A percentile compares a stretch with the other conserved stretches of the same genome.
phyloP scores from a whole-genome alignment of 176 grass and related monocot species.

The Aegilops sharonensis region DNA sequence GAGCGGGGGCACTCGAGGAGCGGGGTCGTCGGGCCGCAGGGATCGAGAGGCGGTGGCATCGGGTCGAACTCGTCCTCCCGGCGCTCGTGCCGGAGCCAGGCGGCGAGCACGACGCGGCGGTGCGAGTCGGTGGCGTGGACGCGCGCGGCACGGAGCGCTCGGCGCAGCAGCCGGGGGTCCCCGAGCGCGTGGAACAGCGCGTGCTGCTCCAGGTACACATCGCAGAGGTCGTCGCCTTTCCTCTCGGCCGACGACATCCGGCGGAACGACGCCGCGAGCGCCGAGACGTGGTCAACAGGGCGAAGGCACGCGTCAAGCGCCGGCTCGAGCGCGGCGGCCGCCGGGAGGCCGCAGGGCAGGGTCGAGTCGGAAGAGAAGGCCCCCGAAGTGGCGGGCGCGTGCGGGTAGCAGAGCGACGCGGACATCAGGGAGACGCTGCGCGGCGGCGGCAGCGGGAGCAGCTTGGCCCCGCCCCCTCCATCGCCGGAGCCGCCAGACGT shows the following conservation, averaged over 20 bases:
- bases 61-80: constrained; percentile 86
- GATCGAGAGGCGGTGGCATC: constrained; percentile 39
- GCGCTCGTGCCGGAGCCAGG: constrained; percentile 87
- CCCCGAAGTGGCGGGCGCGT: constrained; percentile 47
- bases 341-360: constrained; percentile 80
- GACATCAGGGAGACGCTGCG: constrained; percentile 54
- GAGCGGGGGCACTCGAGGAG: constrained; percentile 85
- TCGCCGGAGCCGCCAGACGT: constrained; percentile 36
- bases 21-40: constrained; percentile 64
- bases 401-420: constrained; percentile 48
- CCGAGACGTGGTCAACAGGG: constrained; percentile 69
- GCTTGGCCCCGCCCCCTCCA: constrained; percentile 27
- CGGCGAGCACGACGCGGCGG: constrained; percentile 79
- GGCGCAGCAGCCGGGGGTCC: constrained; percentile 67
- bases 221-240: constrained; percentile 51
- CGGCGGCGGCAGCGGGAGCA: constrained; percentile 28
- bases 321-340: constrained; percentile 61
- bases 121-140: constrained; percentile 73
- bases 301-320: constrained; percentile 62
- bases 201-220: constrained; percentile 84
- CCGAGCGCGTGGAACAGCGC: constrained; percentile 59
- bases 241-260: constrained; percentile 35
- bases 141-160: constrained; percentile 61
- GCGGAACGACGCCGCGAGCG: constrained; percentile 58
- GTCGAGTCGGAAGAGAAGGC: constrained; percentile 44